Evolutionary conservation across 306 rosid genomes (phyloP).

Genomic region (Senna tora): DNA sequence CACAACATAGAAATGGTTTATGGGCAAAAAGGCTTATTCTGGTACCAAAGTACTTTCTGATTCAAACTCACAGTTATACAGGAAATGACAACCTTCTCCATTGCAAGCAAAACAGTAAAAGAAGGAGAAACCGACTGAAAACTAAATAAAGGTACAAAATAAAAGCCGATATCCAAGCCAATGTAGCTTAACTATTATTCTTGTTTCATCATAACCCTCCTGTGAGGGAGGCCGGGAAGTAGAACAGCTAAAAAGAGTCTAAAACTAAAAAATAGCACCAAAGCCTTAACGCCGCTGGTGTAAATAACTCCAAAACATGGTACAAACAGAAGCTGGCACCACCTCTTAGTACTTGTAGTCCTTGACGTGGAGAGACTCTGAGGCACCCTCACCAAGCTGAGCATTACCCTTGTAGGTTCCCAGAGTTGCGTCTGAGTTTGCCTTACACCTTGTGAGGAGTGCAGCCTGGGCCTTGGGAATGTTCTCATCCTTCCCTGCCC

Average conservation of each 20-base stretch:
- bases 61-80: slow-evolving; percentile 4
- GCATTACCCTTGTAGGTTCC: slow-evolving; percentile 80
- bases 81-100: neutral
- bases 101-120: neutral
- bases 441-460: slow-evolving; percentile 75
- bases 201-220: slow-evolving; percentile 21
- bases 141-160: neutral
- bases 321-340: slow-evolving; percentile 9
- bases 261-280: slow-evolving; percentile 30
- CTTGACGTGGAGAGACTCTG: slow-evolving; percentile 81
- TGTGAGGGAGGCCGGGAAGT: neutral
- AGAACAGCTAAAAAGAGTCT: neutral
- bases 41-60: neutral
- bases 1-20: neutral
- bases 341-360: slow-evolving; percentile 51
- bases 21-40: too few species aligned
- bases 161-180: slow-evolving; percentile 29
- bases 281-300: slow-evolving; percentile 18
- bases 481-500: slow-evolving; percentile 71
- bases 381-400: slow-evolving; percentile 62
- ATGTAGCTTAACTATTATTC: slow-evolving; percentile 39
- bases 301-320: slow-evolving; percentile 32
- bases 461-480: slow-evolving; percentile 68
- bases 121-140: neutral
- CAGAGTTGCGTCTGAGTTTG: slow-evolving; percentile 78